Evolutionary conservation across 2,329 filamentous ascomycete species (phyloP).

Genomic region (Microcera coccophila): DNA sequence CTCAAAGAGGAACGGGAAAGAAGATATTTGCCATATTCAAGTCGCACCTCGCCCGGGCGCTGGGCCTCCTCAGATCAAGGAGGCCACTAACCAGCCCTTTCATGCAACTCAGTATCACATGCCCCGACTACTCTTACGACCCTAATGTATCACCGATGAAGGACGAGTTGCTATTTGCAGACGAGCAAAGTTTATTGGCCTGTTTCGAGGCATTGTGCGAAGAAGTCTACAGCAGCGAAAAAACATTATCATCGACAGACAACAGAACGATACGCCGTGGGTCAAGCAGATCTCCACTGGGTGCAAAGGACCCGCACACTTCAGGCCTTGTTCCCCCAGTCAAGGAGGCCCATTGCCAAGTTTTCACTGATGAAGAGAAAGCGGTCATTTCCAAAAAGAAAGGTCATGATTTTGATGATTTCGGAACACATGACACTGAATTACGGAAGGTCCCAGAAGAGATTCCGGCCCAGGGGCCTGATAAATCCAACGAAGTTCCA

Average conservation of each 20-base stretch:
- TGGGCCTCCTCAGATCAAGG: slow-evolving; percentile 20
- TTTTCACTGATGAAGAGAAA: not conserved
- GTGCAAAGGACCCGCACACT: not conserved
- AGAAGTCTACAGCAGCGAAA: slow-evolving; percentile 33
- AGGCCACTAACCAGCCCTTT: slow-evolving; percentile 51
- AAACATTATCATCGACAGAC: not conserved
- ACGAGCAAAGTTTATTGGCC: slow-evolving; percentile 46
- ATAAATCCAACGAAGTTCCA: not conserved
- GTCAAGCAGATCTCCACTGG: not conserved
- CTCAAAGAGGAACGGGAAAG: slow-evolving; percentile 53
- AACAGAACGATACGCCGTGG: not conserved
- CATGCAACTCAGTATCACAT: slow-evolving; percentile 60
- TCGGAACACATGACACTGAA: slow-evolving; percentile 4
- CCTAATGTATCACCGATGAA: slow-evolving; percentile 69
- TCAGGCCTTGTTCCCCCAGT: not conserved
- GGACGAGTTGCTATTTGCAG: slow-evolving; percentile 64
- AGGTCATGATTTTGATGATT: too few species aligned
- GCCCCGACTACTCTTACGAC: slow-evolving; percentile 62
- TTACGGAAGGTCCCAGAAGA: slow-evolving; percentile 12
- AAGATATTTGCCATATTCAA: slow-evolving; percentile 55
- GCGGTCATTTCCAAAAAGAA: too few species aligned
- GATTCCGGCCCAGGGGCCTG: slow-evolving; percentile 5
- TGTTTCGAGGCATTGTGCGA: slow-evolving; percentile 45
- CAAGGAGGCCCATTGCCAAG: not conserved
- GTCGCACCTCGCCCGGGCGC: slow-evolving; percentile 39